Base-by-base conservation (phyloP, 805 yeast genomes). In the Wickerhamomyces bovis region DNA sequence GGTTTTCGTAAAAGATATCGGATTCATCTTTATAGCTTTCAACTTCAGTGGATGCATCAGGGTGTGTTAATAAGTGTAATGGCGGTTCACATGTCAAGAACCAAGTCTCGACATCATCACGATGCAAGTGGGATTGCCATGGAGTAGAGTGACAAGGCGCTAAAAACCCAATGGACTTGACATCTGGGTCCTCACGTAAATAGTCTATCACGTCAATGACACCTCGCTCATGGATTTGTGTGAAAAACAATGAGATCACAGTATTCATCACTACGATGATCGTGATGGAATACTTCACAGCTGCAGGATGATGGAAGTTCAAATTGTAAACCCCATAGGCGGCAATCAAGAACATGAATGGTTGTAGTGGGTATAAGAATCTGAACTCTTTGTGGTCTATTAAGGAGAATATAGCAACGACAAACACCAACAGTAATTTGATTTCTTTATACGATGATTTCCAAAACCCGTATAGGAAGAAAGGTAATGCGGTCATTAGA, bases 131-230 rank as follows among this genome's bases (percentile, higher is more conserved):
- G 22, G 94, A 78, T 60, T 89, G 96, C 81, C 94, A 86, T 2
- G 99, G 99, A 0, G 97, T 92, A 0, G 98, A 90, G 64, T 94
- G 99, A 58, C 99, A 94, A 0, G 99, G 99, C 60, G 90, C 89
- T 15, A 94, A 64, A 55, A 94, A 87, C 0, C 97, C 96, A 25
- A 90, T 66, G 1, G 85, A 73, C 9, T 64, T 51, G 10, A 78
- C 72, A 4, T 60, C 55, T 4, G 66, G 56, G 30, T 69, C 61
- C 20, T 64, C 49, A 38, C 81, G 72, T 20, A 90, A 57, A 42
- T 70, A 72, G 13, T 76, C 65, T 12, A 85, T 72, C 0, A 89
- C 83, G 35, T 76, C 81, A 15, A 90, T 77, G 18, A 81, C 96
- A 1, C 99, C 99, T 18, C 85, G 70, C 66, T 94, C 99, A 60